phyloP scores from a whole-genome alignment of 2,329 filamentous ascomycete genomes.

The Colletotrichum sp. region DNA sequence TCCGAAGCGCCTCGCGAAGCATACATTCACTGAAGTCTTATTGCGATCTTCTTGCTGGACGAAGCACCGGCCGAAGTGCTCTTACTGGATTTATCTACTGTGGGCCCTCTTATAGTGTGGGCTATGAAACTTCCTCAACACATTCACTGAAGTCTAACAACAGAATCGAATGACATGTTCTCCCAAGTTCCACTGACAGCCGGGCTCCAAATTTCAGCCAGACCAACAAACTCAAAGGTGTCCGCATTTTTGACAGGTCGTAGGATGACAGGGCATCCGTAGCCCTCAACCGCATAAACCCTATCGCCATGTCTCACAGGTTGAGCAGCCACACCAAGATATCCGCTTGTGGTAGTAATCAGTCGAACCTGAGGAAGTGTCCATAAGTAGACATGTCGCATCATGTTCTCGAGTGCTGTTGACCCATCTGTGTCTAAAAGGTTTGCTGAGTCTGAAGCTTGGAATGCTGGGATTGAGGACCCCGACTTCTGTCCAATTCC shows the following conservation, averaged over 20 bases:
- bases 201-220: background rate
- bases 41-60: too few species aligned
- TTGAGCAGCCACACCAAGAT: background rate
- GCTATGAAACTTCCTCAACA: too few species aligned
- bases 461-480: rapidly evolving
- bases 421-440: rapidly evolving
- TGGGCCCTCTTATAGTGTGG: too few species aligned
- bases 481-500: background rate
- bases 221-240: rapidly evolving
- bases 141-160: background rate
- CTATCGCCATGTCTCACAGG: background rate
- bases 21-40: too few species aligned
- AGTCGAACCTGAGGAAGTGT: background rate
- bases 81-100: too few species aligned
- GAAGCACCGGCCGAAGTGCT: too few species aligned
- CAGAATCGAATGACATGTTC: rapidly evolving
- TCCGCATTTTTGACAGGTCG: background rate
- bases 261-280: background rate
- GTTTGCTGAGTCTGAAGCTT: rapidly evolving
- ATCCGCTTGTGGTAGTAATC: background rate
- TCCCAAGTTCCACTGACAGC: rapidly evolving
- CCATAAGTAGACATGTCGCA: rapidly evolving
- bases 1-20: too few species aligned
- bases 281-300: background rate
- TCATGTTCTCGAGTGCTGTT: background rate